A percentile compares a stretch with the other conserved stretches of the same genome.
phyloP scores from a whole-genome alignment of 2,329 filamentous ascomycete genomes.

The Emergomyces africanus region DNA sequence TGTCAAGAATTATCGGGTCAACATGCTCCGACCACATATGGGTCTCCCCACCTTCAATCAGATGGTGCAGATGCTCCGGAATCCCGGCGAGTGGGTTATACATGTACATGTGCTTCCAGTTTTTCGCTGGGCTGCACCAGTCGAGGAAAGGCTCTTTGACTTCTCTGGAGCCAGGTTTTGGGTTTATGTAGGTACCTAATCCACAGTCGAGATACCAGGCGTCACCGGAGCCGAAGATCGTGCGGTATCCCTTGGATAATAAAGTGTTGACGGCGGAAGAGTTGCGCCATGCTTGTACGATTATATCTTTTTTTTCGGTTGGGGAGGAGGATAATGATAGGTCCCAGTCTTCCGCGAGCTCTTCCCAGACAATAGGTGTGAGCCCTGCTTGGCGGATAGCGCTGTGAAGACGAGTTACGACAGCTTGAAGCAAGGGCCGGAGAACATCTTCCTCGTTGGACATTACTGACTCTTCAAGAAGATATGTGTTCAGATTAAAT shows the following conservation, averaged over 20 bases:
- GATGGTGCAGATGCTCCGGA: slow-evolving; percentile 45
- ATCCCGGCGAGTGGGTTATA: slow-evolving; percentile 61
- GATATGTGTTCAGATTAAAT: slow-evolving; percentile 63
- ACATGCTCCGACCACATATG: slow-evolving; percentile 71
- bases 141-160: slow-evolving; percentile 10
- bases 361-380: slow-evolving; percentile 74
- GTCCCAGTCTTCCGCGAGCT: slow-evolving; percentile 70
- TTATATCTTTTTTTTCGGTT: slow-evolving; percentile 40
- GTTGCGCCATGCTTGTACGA: slow-evolving; percentile 65
- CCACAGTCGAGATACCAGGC: slow-evolving; percentile 23
- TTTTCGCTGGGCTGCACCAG: slow-evolving; percentile 53
- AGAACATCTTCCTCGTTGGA: slow-evolving; percentile 54
- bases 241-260: slow-evolving; percentile 18
- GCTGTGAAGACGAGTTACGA: slow-evolving; percentile 55
- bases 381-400: slow-evolving; percentile 52
- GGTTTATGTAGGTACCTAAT: slow-evolving; percentile 22
- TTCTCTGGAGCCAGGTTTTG: slow-evolving; percentile 10
- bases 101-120: slow-evolving; percentile 69
- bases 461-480: slow-evolving; percentile 57
- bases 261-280: slow-evolving; percentile 14
- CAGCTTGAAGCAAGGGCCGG: slow-evolving; percentile 62
- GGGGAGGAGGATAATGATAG: slow-evolving; percentile 45
- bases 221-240: slow-evolving; percentile 22
- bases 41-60: slow-evolving; percentile 70
- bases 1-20: slow-evolving; percentile 62